A percentile compares a stretch with the other conserved stretches of the same genome.
Evolutionary conservation across 768 basidiomycete species (phyloP).

Genomic region (Tulasnella sp.): DNA sequence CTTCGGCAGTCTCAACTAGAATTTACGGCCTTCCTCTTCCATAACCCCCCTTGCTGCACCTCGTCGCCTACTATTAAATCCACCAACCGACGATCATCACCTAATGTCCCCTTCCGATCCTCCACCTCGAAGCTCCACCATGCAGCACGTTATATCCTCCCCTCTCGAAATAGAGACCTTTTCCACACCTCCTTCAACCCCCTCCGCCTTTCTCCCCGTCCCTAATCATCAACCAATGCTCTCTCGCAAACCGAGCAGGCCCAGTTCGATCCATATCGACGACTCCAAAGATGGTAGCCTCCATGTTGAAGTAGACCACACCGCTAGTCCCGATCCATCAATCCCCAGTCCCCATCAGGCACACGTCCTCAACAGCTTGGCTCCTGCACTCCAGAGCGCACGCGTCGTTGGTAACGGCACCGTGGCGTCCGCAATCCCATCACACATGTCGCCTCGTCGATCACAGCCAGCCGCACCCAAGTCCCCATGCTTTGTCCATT

Average conservation of each 20-base stretch:
- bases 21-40: not conserved
- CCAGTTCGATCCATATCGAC: constrained; percentile 36
- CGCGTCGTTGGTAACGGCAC: not conserved
- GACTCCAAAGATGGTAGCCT: constrained; percentile 32
- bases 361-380: not conserved
- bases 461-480: constrained; percentile 26
- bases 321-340: too few species aligned
- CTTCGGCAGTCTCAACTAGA: too few species aligned
- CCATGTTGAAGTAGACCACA: constrained; percentile 34
- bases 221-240: not conserved
- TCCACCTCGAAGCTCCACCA: not conserved
- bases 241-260: constrained; percentile 21
- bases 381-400: not conserved
- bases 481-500: constrained; percentile 90
- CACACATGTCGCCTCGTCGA: constrained; percentile 20
- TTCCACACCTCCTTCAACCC: constrained; percentile 16
- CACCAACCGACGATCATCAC: too few species aligned
- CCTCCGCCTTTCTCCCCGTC: constrained; percentile 3
- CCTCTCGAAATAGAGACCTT: constrained; percentile 5
- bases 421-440: constrained; percentile 11
- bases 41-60: not conserved
- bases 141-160: not conserved
- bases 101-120: too few species aligned
- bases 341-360: constrained; percentile 20
- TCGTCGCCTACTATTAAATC: not conserved